These are phyloP conservation scores for Aspergillus sergii DNA, from an alignment of 2,329 filamentous ascomycete species.

Conservation along the genomic window DNA sequence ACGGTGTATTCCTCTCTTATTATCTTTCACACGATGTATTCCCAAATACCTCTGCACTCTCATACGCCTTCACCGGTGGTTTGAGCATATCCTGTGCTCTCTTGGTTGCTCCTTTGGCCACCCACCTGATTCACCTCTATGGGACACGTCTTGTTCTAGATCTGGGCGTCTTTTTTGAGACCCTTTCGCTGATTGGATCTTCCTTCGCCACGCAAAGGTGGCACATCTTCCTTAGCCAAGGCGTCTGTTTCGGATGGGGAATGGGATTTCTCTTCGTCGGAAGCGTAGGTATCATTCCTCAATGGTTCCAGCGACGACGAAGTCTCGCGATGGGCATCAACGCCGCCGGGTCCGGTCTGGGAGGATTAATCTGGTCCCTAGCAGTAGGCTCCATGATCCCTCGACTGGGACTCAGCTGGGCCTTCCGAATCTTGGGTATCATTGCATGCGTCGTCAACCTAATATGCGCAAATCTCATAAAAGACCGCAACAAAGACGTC, in stretches of 20 bases:
- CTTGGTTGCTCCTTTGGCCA: slow-evolving; percentile 60
- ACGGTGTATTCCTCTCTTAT: slow-evolving; percentile 62
- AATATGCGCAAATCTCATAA: slow-evolving; percentile 56
- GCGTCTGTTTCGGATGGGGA: slow-evolving; percentile 63
- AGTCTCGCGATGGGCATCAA: slow-evolving; percentile 64
- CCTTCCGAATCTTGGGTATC: slow-evolving; percentile 63
- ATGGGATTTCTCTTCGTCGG: slow-evolving; percentile 66
- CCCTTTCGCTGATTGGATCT: slow-evolving; percentile 57
- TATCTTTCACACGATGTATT: slow-evolving; percentile 60
- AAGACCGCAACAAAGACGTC: slow-evolving; percentile 61
- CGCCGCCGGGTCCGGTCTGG: slow-evolving; percentile 61
- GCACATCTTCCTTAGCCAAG: slow-evolving; percentile 64
- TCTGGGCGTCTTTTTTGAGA: slow-evolving; percentile 59
- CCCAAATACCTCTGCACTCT: slow-evolving; percentile 55
- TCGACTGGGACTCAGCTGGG: slow-evolving; percentile 59
- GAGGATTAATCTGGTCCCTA: slow-evolving; percentile 62
- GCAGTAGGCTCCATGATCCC: slow-evolving; percentile 61
- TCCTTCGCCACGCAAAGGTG: slow-evolving; percentile 60
- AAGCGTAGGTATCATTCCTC: slow-evolving; percentile 58
- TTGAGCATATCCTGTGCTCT: slow-evolving; percentile 62
- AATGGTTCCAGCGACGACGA: slow-evolving; percentile 63
- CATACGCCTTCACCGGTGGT: slow-evolving; percentile 64
- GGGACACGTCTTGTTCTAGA: slow-evolving; percentile 59
- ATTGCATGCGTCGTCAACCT: slow-evolving; percentile 57
- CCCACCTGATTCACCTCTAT: slow-evolving; percentile 53